Evolutionary conservation across 2,329 filamentous ascomycete species (phyloP).

Genomic region (Neopestalotiopsis clavispora): DNA sequence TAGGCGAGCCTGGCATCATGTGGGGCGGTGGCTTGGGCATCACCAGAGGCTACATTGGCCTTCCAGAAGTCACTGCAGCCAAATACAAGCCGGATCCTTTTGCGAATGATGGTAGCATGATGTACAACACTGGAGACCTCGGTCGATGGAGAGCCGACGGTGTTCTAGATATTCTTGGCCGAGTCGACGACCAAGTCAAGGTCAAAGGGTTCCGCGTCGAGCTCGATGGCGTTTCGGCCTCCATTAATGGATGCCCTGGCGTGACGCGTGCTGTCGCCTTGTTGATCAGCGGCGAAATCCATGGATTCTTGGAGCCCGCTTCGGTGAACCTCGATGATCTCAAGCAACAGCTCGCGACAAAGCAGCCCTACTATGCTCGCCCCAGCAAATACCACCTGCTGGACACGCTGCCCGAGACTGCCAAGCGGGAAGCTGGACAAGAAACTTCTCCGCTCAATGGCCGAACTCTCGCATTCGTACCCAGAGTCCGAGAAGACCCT

Average conservation of each 20-base stretch:
- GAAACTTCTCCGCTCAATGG: constrained; percentile 44
- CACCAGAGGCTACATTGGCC: constrained; percentile 59
- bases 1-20: constrained; percentile 56
- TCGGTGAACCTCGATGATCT: constrained; percentile 33
- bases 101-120: constrained; percentile 51
- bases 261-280: constrained; percentile 16
- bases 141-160: constrained; percentile 59
- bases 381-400: constrained; percentile 51
- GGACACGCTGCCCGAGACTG: constrained; percentile 51
- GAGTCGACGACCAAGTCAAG: constrained; percentile 67
- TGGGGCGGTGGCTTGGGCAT: constrained; percentile 63
- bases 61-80: constrained; percentile 53
- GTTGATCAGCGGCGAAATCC: constrained; percentile 18
- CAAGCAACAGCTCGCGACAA: constrained; percentile 43
- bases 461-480: constrained; percentile 22
- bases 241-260: constrained; percentile 47
- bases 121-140: constrained; percentile 67
- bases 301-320: constrained; percentile 19
- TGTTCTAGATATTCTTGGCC: constrained; percentile 58
- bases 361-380: constrained; percentile 60
- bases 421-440: constrained; percentile 64
- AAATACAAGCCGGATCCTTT: constrained; percentile 58
- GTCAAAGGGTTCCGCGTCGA: constrained; percentile 67
- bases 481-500: constrained; percentile 19
- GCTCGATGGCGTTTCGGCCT: constrained; percentile 60